These are phyloP conservation scores for Glycine soja DNA, from an alignment of 306 rosid species.

Conservation along the genomic window DNA sequence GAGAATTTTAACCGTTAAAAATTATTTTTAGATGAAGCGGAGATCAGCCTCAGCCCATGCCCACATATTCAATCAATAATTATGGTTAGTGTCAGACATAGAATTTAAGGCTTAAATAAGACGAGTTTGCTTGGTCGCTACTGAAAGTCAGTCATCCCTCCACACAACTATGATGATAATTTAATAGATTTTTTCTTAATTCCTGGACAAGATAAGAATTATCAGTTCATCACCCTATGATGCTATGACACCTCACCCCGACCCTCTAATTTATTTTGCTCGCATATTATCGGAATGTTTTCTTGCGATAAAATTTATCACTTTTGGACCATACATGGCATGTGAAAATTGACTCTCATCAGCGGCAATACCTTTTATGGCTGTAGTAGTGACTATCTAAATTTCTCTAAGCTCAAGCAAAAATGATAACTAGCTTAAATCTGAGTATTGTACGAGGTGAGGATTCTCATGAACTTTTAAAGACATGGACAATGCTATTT, in stretches of 20 bases:
- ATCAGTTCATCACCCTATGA: constrained; percentile 1
- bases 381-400: neutral
- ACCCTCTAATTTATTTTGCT: constrained; percentile 42
- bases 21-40: neutral
- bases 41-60: neutral
- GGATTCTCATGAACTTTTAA: neutral
- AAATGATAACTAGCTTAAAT: neutral
- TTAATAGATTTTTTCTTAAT: neutral
- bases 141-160: constrained; percentile 22
- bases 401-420: neutral
- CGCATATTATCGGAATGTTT: constrained; percentile 16
- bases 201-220: constrained; percentile 8
- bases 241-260: constrained; percentile 28
- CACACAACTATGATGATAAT: constrained; percentile 28
- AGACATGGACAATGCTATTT: neutral
- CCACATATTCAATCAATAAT: neutral
- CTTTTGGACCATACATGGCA: constrained; percentile 29
- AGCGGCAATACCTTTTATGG: constrained; percentile 1
- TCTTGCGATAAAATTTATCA: constrained; percentile 9
- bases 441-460: neutral
- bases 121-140: constrained; percentile 31
- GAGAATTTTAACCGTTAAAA: neutral
- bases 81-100: neutral
- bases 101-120: constrained; percentile 28
- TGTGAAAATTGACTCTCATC: constrained; percentile 19